phyloP scores from a whole-genome alignment of 129 eudicot species.

The Flaveria ramosissima region DNA sequence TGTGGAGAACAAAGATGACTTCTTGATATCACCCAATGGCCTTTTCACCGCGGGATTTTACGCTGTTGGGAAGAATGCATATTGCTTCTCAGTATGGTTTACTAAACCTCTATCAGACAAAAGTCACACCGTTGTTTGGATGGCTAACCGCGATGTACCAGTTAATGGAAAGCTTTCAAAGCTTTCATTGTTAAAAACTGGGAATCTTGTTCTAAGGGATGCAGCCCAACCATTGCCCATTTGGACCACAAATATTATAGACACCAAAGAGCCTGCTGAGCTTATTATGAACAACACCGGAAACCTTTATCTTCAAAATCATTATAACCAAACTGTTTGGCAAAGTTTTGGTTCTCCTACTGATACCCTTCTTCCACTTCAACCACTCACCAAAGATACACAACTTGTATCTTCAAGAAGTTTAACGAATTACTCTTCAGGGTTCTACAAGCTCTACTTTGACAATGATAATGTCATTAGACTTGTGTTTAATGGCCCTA shows the following conservation, averaged over 20 bases:
- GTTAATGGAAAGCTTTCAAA: slow-evolving; percentile 49
- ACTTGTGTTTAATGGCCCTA: slow-evolving; percentile 42
- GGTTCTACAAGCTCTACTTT: slow-evolving; percentile 47
- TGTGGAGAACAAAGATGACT: slow-evolving; percentile 29
- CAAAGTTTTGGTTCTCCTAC: slow-evolving; percentile 60
- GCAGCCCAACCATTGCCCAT: slow-evolving; percentile 27
- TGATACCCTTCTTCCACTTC: slow-evolving; percentile 56
- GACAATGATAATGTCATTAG: slow-evolving; percentile 52
- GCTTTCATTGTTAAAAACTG: slow-evolving; percentile 33
- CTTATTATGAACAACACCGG: slow-evolving; percentile 35
- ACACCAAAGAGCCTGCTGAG: slow-evolving; percentile 17
- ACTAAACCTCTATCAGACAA: slow-evolving; percentile 30
- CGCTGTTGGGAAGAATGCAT: slow-evolving; percentile 51
- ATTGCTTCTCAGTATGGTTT: slow-evolving; percentile 49
- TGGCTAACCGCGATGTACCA: slow-evolving; percentile 57
- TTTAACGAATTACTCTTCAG: slow-evolving; percentile 40
- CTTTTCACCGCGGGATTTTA: slow-evolving; percentile 50
- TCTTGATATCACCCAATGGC: slow-evolving; percentile 40
- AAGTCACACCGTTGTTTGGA: slow-evolving; percentile 48
- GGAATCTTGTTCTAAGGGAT: slow-evolving; percentile 43
- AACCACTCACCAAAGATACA: slow-evolving; percentile 37
- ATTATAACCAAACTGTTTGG: slow-evolving; percentile 37
- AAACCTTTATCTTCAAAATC: slow-evolving; percentile 40
- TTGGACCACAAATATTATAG: slow-evolving; percentile 34
- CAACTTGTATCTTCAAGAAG: slow-evolving; percentile 47